These are phyloP conservation scores for Oryza nivara DNA, from an alignment of 176 grass and related monocot genomes.

Conservation along the genomic window DNA sequence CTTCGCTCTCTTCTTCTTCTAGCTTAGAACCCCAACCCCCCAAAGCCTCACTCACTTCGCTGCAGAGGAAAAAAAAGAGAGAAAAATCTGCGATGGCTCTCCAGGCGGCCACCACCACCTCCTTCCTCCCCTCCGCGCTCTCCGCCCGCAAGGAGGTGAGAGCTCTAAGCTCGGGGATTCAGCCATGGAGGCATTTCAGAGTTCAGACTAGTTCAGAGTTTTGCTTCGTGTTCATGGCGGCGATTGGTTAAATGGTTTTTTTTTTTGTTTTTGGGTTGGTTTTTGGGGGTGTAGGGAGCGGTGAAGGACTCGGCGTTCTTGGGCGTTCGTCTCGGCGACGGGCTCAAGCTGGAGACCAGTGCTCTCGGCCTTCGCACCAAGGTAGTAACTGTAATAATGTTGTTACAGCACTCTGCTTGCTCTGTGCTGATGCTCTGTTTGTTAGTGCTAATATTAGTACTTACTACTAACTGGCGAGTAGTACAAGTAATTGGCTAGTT, in stretches of 20 bases:
- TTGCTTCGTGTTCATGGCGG: too few relatives aligned
- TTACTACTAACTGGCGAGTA: too few relatives aligned
- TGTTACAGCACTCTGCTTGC: neutral
- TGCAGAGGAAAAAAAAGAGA: too few relatives aligned
- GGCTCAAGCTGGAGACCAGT: constrained; percentile 54
- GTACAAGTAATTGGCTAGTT: too few relatives aligned
- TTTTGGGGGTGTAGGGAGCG: constrained; percentile 33
- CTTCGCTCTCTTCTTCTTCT: constrained; percentile 8
- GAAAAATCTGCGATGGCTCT: constrained; percentile 60
- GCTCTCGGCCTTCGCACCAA: constrained; percentile 62
- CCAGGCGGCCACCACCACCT: constrained; percentile 69
- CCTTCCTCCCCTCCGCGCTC: constrained; percentile 77
- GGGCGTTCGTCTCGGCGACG: constrained; percentile 58
- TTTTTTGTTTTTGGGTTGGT: neutral
- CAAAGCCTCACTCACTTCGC: neutral
- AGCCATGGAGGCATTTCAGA: too few relatives aligned
- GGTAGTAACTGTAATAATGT: constrained; percentile 47
- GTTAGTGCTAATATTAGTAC: too few relatives aligned
- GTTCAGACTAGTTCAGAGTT: too few relatives aligned
- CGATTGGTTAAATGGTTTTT: too few relatives aligned
- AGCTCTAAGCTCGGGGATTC: neutral
- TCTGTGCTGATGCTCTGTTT: neutral
- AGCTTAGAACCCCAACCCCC: neutral
- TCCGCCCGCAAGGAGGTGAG: constrained; percentile 80
- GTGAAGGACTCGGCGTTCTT: constrained; percentile 68